Base-by-base conservation (phyloP, 2,329 filamentous ascomycete species). In the Calonectria hongkongensis region DNA sequence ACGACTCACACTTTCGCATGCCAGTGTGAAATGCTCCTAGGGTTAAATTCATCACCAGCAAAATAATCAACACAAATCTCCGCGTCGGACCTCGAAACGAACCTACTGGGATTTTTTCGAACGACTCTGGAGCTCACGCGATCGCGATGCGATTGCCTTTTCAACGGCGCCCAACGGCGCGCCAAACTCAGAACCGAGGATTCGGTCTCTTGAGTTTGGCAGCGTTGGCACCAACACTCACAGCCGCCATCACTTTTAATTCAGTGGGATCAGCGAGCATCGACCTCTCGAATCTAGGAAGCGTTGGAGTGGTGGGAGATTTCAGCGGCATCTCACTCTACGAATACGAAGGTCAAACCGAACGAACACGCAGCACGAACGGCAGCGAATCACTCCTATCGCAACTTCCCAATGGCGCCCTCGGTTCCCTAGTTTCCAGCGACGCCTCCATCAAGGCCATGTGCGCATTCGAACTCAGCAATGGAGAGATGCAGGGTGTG, bases 311-410 rank as follows among this genome's bases (percentile, higher is more conserved):
- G 72, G 94, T 92, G 1, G 97, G 97, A 79, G 93, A 98, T 84
- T 99, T 98, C 83, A 92, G 94, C 80, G 95, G 95, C 68, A 94
- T 98, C 79, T 98, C 97, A 15, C 87, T 98, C 47, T 98, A 97
- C 86, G 88, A 96, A 81, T 98, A 92, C 80, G 88, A 93, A 80
- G 94, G 94, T 74, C 96, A 99, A 83, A 92, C 88, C 71, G 91
- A 96, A 83, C 87, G 88, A 73, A 85, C 89, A 18, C 90, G 91
- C 79, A 92, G 86, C 79, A 91, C 89, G 72, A 95, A 98, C 87
- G 95, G 94, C 82, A 95, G 93, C 79, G 92, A 96, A 81, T 93
- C 94, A 21, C 90, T 99, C 48, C 89, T 98, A 68, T 91, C 93
- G 25, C 92, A 93, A 66, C 91, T 98, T 76, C 96, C 97, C 4